Evolutionary conservation across 2,329 filamentous ascomycete species (phyloP), one percentile per base, ranked within the genome.

Genomic region (Mycosphaerella sp.): DNA sequence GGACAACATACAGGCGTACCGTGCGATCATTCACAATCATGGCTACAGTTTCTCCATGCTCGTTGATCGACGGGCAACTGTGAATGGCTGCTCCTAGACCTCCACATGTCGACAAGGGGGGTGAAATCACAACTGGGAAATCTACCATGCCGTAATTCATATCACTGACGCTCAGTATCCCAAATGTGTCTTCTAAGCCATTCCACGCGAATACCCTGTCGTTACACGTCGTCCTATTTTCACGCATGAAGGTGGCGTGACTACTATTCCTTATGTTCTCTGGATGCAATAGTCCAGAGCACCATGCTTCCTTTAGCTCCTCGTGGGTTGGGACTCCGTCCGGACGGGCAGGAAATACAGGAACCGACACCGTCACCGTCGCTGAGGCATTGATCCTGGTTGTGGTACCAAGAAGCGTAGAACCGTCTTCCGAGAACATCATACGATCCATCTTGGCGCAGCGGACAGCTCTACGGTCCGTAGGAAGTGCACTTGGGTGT

Each of bases 401-500:
- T 0, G 67, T 70, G 0, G 67, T 70, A 1, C 67, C 67, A 2
- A 70, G 52, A 25, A 70, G 54, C 6, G 66, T 68, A 14, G 66
- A 68, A 10, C 65, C 65, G 44, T 70, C 67, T 18, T 67, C 63
- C 1, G 67, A 70, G 49, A 70, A 70, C 17, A 56, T 57, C 49
- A 70, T 49, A 3, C 57, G 56, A 45, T 70, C 67, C 66, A 70
- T 67, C 36, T 59, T 62, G 8, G 60, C 58, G n/a, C 62, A 64
- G 39, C 67, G 56, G 2, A 68, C 65, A 6, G 67, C 67, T 57
- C 67, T 56, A 13, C 67, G 59, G 44, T 69, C 67, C 5, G 67
- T 68, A 4, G 65, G 60, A 16, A 68, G 57, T 6, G 81, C 81
- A 49, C 74, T 79, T 2, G 82, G 74, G 49, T 79, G 79, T 28